Evolutionary conservation across 768 basidiomycete species (phyloP).

Genomic region (Serendipita indica): DNA sequence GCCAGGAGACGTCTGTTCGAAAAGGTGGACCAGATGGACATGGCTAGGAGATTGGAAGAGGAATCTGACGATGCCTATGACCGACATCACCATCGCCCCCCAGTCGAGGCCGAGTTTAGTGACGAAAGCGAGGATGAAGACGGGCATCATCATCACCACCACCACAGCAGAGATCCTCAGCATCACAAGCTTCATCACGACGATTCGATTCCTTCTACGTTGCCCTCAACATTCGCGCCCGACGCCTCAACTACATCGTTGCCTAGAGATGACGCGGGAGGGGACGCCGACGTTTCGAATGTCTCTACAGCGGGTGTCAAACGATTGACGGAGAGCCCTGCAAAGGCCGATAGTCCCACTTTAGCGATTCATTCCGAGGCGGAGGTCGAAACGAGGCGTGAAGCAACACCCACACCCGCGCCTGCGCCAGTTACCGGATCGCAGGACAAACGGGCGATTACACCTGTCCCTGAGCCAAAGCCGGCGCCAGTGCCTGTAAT

Average conservation of each 20-base stretch:
- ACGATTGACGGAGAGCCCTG: background rate
- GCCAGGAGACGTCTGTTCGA: conserved; percentile 1
- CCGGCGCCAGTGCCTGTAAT: background rate
- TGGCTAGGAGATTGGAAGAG: conserved; percentile 36
- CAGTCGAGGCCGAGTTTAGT: conserved; percentile 46
- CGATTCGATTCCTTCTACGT: conserved; percentile 5
- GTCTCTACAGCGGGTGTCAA: conserved; percentile 17
- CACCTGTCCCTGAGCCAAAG: background rate
- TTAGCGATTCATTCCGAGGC: background rate
- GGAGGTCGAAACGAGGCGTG: background rate
- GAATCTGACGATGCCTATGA: conserved; percentile 24
- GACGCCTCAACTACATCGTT: background rate
- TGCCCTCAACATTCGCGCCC: background rate
- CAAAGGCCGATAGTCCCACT: conserved; percentile 4
- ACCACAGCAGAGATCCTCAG: conserved; percentile 22
- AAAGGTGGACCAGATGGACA: conserved; percentile 31
- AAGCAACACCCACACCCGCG: background rate
- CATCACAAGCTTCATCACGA: background rate
- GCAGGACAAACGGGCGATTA: no score
- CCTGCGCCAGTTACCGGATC: no score
- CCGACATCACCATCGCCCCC: conserved; percentile 9
- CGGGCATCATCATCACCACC: conserved; percentile 33
- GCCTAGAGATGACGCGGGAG: background rate
- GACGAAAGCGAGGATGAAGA: conserved; percentile 67
- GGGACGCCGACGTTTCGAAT: conserved; percentile 16